Evolutionary conservation across 495 filamentous ascomycete genomes (phyloP).

Genomic region (Penicillium robsamsonii): DNA sequence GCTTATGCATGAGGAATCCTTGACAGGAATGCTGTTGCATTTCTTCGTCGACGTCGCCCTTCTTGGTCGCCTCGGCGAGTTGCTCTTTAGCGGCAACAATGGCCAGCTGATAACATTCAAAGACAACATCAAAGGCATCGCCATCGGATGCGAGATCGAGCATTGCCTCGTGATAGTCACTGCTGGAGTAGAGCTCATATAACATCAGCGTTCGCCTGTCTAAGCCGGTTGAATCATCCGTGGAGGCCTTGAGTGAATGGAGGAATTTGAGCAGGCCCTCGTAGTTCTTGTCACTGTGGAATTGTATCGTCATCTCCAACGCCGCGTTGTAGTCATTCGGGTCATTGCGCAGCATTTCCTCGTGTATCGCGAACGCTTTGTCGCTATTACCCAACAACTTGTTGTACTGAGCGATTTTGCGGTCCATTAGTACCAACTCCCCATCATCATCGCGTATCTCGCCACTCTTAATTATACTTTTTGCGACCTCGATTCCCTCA

Average conservation of each 20-base stretch:
- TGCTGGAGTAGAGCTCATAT: slow-evolving; percentile 6
- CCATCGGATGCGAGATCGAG: not conserved
- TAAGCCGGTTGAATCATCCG: slow-evolving; percentile 3
- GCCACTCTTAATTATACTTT: not conserved
- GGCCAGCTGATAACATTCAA: slow-evolving; percentile 13
- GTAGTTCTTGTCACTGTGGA: slow-evolving; percentile 4
- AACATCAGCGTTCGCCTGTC: slow-evolving; percentile 12
- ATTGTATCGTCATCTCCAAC: slow-evolving; percentile 3
- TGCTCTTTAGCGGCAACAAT: not conserved
- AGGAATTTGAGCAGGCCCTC: slow-evolving; percentile 14
- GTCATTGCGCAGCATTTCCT: slow-evolving; percentile 3
- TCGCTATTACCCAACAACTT: slow-evolving; percentile 4
- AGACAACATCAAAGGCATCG: slow-evolving; percentile 9
- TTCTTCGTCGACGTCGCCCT: slow-evolving; percentile 1
- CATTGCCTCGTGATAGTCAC: slow-evolving; percentile 11
- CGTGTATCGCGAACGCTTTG: slow-evolving; percentile 12
- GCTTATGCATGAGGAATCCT: slow-evolving; percentile 10
- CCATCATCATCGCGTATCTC: not conserved
- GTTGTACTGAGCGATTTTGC: slow-evolving; percentile 13
- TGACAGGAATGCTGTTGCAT: slow-evolving; percentile 2
- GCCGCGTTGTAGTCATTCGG: slow-evolving; percentile 13
- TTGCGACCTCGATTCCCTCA: slow-evolving; percentile 8
- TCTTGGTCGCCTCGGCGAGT: not conserved
- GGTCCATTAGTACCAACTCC: not conserved
- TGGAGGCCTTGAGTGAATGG: slow-evolving; percentile 13